Evolutionary conservation across 192 early-diverging fungal species (phyloP).

Genomic region (Linnemannia elongata): DNA sequence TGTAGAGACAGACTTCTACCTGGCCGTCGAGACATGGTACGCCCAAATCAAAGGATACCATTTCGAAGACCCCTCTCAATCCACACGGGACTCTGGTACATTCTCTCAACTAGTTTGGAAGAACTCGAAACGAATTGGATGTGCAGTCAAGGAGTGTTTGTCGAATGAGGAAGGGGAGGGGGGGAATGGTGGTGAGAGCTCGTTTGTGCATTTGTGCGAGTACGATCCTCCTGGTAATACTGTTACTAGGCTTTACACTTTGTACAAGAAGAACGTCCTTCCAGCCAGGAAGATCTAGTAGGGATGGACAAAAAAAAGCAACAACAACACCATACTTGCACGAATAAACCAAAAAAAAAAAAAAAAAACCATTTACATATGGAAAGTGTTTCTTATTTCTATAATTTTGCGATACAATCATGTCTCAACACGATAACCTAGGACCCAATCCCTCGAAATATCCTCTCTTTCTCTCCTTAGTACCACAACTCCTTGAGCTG

Average conservation of each 20-base stretch:
- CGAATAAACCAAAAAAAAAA: no score
- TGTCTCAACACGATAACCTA: no score
- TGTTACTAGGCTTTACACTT: not conserved
- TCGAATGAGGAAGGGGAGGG: not conserved
- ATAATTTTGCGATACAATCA: no score
- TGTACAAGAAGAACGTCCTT: not conserved
- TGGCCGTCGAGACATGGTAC: not conserved
- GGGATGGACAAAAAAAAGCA: no score
- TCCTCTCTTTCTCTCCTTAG: constrained; percentile 3
- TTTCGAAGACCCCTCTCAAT: not conserved
- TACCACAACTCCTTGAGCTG: constrained; percentile 52
- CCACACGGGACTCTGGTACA: not conserved
- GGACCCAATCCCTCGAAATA: no score
- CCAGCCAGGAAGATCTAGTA: not conserved
- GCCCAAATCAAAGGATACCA: not conserved
- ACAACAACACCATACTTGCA: no score
- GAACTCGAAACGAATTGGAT: not conserved
- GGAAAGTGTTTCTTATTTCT: no score
- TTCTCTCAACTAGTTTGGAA: not conserved
- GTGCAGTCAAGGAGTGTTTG: not conserved
- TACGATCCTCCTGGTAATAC: not conserved
- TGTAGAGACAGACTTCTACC: not conserved
- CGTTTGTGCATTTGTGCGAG: not conserved
- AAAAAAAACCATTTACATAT: no score
- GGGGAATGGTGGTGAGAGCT: not conserved